These are phyloP conservation scores for Aspergillus asperescens DNA, from an alignment of 495 filamentous ascomycete species.

Conservation along the genomic window DNA sequence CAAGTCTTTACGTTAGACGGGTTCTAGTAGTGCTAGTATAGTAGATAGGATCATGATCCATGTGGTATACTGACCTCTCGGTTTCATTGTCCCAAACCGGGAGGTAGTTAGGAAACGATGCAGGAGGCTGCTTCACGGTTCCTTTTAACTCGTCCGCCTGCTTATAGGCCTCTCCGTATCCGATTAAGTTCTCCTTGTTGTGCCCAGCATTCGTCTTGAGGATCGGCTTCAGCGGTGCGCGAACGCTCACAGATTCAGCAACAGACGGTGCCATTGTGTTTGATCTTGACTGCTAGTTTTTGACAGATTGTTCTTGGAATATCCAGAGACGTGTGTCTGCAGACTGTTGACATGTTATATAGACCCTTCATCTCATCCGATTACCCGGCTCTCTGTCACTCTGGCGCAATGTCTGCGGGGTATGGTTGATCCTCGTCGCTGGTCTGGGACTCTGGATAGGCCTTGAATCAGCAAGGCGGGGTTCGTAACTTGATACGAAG, in stretches of 20 bases:
- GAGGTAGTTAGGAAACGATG: conserved; percentile 66
- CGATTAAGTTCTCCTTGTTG: conserved; percentile 59
- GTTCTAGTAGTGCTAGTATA: too few relatives aligned
- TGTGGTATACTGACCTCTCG: conserved; percentile 24
- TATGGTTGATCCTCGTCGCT: conserved; percentile 14
- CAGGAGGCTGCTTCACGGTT: conserved; percentile 42
- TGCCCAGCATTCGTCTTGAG: conserved; percentile 41
- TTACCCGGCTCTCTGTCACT: conserved; percentile 9
- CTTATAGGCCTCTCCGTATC: conserved; percentile 44
- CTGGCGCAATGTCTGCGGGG: conserved; percentile 25
- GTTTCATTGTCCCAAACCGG: conserved; percentile 65
- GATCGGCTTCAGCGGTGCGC: conserved; percentile 30
- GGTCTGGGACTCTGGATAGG: neutral
- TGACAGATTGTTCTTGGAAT: neutral
- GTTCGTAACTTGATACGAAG: neutral
- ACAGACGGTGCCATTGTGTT: conserved; percentile 52
- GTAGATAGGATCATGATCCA: too few relatives aligned
- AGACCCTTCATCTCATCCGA: conserved; percentile 12
- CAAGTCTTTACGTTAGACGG: neutral
- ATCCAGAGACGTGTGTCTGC: neutral
- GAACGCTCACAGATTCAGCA: conserved; percentile 35
- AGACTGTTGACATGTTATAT: conserved; percentile 16
- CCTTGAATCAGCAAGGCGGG: conserved; percentile 3
- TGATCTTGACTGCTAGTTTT: neutral
- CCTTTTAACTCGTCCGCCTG: conserved; percentile 42